A percentile compares a stretch with the other conserved stretches of the same genome.
Conservation (phyloP, 306 rosid species). For the Castanea crenata region DNA sequence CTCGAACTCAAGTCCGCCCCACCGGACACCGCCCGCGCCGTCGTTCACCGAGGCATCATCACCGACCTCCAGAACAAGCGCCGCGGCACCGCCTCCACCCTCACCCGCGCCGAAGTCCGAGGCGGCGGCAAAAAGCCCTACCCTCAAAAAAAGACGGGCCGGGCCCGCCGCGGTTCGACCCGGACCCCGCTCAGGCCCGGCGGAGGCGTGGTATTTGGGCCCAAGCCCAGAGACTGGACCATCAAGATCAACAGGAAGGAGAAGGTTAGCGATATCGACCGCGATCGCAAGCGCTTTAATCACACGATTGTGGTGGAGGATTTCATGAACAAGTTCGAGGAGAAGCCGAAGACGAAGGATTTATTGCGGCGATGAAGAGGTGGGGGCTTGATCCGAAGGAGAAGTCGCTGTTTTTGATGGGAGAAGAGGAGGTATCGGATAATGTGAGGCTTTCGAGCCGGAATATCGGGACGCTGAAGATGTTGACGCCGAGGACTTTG, state of each 20-base stretch:
- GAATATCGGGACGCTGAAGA: conserved; percentile 75
- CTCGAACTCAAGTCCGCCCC: conserved; percentile 76
- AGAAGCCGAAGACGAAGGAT: conserved; percentile 86
- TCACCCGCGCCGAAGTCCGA: conserved; percentile 78
- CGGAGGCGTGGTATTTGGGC: conserved; percentile 88
- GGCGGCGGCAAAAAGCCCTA: conserved; percentile 89
- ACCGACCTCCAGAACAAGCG: conserved; percentile 93
- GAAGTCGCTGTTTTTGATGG: conserved; percentile 66
- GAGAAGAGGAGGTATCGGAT: conserved; percentile 50
- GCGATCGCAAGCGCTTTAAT: conserved; percentile 72
- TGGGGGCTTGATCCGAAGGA: conserved; percentile 95
- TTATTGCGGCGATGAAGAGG: conserved; percentile 71
- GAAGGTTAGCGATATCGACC: conserved; percentile 86
- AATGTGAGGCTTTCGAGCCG: conserved; percentile 70
- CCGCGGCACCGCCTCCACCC: conserved; percentile 94
- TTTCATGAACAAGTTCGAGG: conserved; percentile 65
- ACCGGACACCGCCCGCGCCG: conserved; percentile 81
- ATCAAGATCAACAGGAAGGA: conserved; percentile 87
- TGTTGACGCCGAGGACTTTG: conserved; percentile 85
- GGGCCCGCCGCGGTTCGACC: conserved; percentile 72
- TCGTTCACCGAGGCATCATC: conserved; percentile 84
- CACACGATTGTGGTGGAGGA: conserved; percentile 85
- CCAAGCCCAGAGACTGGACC: conserved; percentile 89
- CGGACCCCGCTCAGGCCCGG: conserved; percentile 87
- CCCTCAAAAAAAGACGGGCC: conserved; percentile 83